Evolutionary conservation across 2,329 filamentous ascomycete genomes (phyloP).

Genomic region (Claviceps monticola): DNA sequence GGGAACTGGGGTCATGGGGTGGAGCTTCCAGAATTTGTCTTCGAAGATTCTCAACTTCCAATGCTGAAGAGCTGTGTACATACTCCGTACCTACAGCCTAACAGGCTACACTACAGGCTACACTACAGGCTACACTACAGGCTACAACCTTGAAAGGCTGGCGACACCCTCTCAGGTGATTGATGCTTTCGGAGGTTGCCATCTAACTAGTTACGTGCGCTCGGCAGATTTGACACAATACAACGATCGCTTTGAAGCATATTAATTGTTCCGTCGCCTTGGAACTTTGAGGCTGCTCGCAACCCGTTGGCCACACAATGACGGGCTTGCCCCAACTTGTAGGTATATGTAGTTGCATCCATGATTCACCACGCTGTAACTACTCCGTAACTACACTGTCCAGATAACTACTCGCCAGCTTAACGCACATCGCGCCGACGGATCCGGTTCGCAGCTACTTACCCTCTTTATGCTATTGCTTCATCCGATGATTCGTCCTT

Average conservation of each 20-base stretch:
- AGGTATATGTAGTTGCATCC: too few relatives aligned
- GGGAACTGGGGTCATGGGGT: background rate
- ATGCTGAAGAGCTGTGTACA: too few relatives aligned
- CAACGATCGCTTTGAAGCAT: background rate
- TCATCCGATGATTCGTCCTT: background rate
- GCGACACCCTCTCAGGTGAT: background rate
- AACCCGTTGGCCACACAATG: background rate
- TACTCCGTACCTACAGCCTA: too few relatives aligned
- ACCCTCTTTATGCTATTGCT: background rate
- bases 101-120: too few relatives aligned
- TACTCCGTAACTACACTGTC: too few relatives aligned
- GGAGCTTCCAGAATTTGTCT: background rate
- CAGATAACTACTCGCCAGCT: background rate
- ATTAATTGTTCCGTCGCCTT: background rate
- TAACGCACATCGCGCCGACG: background rate
- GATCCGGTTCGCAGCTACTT: background rate
- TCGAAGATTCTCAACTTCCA: background rate
- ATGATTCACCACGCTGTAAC: background rate
- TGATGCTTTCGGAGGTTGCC: background rate
- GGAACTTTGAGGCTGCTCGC: background rate
- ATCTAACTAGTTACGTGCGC: too few relatives aligned
- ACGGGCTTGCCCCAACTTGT: background rate
- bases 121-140: background rate
- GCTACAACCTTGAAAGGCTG: background rate
- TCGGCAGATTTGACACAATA: background rate